Percentiles rank a stretch among this genome's conserved stretches.
Evolutionary conservation across 202 grass and related monocot species (phyloP).

Genomic region (Elaeis oleifera): DNA sequence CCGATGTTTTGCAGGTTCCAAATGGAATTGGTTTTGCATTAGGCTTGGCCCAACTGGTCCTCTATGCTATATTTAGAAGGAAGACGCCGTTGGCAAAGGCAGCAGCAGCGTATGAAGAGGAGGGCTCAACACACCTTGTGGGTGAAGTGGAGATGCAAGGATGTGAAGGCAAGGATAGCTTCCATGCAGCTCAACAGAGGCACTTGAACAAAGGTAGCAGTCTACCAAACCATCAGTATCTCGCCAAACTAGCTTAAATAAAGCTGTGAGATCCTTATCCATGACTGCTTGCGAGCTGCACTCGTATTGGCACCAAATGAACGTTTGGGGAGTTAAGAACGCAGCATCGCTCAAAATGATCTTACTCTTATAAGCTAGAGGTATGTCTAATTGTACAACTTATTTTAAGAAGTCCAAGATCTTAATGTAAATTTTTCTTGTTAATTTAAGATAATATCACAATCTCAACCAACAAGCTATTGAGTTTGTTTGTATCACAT

Average conservation of each 20-base stretch:
- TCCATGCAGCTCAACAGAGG: slow-evolving; percentile 12
- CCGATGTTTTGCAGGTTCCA: slow-evolving; percentile 34
- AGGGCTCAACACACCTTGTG: slow-evolving; percentile 39
- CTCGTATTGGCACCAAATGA: slow-evolving; percentile 29
- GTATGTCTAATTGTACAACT: background rate
- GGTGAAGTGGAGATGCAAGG: slow-evolving; percentile 11
- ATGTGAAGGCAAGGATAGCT: background rate
- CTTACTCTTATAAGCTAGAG: background rate
- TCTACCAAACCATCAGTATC: slow-evolving; percentile 25
- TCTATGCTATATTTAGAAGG: slow-evolving; percentile 50
- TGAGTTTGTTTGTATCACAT: no score
- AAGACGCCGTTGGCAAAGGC: slow-evolving; percentile 9
- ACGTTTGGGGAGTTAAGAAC: background rate
- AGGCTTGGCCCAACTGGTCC: slow-evolving; percentile 45
- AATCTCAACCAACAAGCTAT: no score
- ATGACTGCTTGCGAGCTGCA: slow-evolving; percentile 57
- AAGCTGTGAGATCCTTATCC: slow-evolving; percentile 53
- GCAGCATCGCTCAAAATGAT: slow-evolving; percentile 2
- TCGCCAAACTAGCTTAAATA: slow-evolving; percentile 25
- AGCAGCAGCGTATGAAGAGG: slow-evolving; percentile 32
- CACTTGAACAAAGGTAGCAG: slow-evolving; percentile 49
- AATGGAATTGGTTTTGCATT: slow-evolving; percentile 67
- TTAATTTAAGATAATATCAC: no score
- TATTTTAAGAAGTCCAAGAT: no score
- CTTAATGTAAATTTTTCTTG: no score